Evolutionary conservation across 164 flowering plant species (phyloP).

Genomic region (Sextonia rubra): DNA sequence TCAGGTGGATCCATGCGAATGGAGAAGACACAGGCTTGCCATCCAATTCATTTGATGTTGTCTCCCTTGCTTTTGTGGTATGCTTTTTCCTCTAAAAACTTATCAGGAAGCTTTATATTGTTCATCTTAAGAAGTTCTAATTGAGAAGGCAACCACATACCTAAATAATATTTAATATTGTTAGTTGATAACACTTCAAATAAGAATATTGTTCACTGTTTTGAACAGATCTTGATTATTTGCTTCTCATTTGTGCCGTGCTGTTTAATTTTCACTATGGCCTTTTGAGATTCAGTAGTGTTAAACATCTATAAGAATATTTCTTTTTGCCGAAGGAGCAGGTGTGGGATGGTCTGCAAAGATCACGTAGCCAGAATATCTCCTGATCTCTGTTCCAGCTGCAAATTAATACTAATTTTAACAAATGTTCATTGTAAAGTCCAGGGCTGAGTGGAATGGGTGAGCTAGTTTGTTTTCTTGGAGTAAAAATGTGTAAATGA

Average conservation of each 20-base stretch:
- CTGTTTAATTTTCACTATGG: background rate
- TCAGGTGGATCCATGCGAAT: constrained; percentile 63
- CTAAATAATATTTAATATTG: background rate
- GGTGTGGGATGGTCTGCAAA: too few relatives aligned
- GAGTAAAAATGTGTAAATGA: too few relatives aligned
- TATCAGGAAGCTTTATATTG: background rate
- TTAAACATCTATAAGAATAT: too few relatives aligned
- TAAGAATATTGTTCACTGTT: background rate
- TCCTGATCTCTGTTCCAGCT: too few relatives aligned
- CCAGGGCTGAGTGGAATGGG: too few relatives aligned
- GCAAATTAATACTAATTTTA: too few relatives aligned
- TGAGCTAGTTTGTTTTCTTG: too few relatives aligned
- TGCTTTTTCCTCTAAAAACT: constrained; percentile 3
- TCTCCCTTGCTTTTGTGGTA: constrained; percentile 61
- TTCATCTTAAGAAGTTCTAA: background rate
- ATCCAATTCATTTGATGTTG: constrained; percentile 53
- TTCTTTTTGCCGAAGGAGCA: too few relatives aligned
- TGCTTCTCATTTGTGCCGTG: background rate
- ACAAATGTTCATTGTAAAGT: too few relatives aligned
- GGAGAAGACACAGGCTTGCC: constrained; percentile 74
- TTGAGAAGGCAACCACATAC: background rate
- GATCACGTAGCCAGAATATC: too few relatives aligned
- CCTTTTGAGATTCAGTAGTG: too few relatives aligned
- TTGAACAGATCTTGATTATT: background rate
- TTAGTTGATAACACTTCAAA: constrained; percentile 3